Evolutionary conservation across 2,329 filamentous ascomycete species (phyloP).

Genomic region (Paecilomyces formosus): DNA sequence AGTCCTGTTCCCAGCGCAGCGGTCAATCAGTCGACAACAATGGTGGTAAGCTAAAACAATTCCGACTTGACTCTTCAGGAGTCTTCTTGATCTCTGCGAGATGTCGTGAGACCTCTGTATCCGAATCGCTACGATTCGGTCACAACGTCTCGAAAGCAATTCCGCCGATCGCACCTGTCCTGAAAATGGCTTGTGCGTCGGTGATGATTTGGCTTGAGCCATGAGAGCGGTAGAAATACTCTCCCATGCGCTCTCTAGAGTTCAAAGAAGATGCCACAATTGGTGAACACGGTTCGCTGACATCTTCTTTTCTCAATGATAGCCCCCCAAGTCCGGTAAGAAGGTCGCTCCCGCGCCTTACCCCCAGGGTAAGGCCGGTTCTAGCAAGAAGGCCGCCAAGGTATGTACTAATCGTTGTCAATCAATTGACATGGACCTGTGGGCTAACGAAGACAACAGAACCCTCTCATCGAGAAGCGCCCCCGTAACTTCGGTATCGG

Average conservation of each 20-base stretch:
- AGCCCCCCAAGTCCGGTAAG: conserved; percentile 97
- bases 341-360: conserved; percentile 96
- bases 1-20: conserved; percentile 42
- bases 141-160: conserved; percentile 24
- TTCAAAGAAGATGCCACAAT: conserved; percentile 70
- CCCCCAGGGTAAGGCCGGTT: conserved; percentile 82
- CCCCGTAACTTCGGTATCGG: conserved; percentile 97
- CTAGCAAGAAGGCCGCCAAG: conserved; percentile 90
- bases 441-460: conserved; percentile 48
- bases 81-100: conserved; percentile 34
- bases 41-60: conserved; percentile 52
- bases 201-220: conserved; percentile 50
- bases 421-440: background rate
- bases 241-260: conserved; percentile 70
- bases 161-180: conserved; percentile 26
- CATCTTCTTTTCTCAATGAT: conserved; percentile 99
- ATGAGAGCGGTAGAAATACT: conserved; percentile 47
- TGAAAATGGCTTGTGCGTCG: conserved; percentile 19
- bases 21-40: conserved; percentile 49
- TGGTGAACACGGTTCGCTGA: conserved; percentile 79
- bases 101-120: conserved; percentile 25
- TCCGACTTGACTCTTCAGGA: conserved; percentile 29
- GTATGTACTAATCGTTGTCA: conserved; percentile 50
- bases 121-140: conserved; percentile 16
- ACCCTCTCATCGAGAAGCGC: conserved; percentile 98